Percentiles rank a stretch among this genome's conserved stretches.
These are phyloP conservation scores for Mycena indigotica DNA, from an alignment of 768 basidiomycete species.

Conservation along the genomic window DNA sequence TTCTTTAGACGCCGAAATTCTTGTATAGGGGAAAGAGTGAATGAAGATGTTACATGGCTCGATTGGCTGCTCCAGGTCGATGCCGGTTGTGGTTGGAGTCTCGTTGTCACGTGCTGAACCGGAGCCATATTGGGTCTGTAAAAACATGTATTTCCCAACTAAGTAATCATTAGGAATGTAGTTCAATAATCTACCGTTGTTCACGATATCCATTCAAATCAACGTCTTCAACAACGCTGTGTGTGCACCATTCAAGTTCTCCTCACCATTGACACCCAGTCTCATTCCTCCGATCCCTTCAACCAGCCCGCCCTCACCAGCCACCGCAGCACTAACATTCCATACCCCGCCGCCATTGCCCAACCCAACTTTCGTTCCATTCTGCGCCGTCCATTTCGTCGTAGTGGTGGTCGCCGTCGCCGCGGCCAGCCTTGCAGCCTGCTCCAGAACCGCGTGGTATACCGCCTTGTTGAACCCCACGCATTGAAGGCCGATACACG, in stretches of 20 bases:
- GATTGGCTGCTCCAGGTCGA: no score
- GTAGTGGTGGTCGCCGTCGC: neutral
- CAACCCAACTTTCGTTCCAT: neutral
- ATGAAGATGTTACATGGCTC: no score
- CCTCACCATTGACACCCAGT: neutral
- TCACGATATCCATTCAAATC: no score
- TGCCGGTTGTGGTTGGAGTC: no score
- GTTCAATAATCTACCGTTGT: no score
- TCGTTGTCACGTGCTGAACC: no score
- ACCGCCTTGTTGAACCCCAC: conserved; percentile 72
- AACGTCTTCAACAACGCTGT: no score
- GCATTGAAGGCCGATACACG: conserved; percentile 75
- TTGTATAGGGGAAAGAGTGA: no score
- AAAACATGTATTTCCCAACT: no score
- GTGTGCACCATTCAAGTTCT: neutral
- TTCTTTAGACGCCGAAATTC: no score
- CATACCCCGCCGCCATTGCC: neutral
- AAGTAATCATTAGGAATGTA: no score
- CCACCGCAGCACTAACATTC: neutral
- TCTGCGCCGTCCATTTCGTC: neutral
- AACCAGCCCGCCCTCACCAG: neutral
- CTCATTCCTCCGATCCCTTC: neutral
- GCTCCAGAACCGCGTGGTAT: conserved; percentile 67
- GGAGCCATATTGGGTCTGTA: no score
- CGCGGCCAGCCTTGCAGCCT: conserved; percentile 45